These are phyloP conservation scores for Cucumis sativus DNA, from an alignment of 306 rosid species.

Conservation along the genomic window DNA sequence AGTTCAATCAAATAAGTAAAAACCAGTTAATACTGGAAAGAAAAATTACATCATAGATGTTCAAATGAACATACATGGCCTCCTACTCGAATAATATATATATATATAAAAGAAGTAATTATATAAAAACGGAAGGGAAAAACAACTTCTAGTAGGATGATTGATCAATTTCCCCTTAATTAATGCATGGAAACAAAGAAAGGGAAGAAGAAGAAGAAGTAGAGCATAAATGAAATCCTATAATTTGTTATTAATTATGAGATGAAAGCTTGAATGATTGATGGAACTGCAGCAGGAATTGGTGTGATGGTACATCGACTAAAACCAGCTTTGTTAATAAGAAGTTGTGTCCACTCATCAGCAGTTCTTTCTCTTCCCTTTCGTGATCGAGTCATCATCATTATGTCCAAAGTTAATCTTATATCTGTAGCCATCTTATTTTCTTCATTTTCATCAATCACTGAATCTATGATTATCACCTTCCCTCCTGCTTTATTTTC, in stretches of 20 bases:
- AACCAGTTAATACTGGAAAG: too few relatives aligned
- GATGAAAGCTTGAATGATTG: constrained; percentile 32
- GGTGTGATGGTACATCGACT: constrained; percentile 12
- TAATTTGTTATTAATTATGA: not conserved
- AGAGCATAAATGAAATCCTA: too few relatives aligned
- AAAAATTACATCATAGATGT: too few relatives aligned
- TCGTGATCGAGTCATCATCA: not conserved
- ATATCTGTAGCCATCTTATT: constrained; percentile 15
- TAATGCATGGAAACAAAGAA: too few relatives aligned
- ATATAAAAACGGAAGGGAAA: too few relatives aligned
- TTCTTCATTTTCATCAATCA: constrained; percentile 24
- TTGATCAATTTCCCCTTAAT: too few relatives aligned
- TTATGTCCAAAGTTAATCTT: constrained; percentile 30
- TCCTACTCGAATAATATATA: too few relatives aligned
- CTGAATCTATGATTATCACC: constrained; percentile 38
- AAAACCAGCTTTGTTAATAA: constrained; percentile 42
- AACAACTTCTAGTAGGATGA: too few relatives aligned
- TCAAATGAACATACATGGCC: too few relatives aligned
- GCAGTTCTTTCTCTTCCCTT: not conserved
- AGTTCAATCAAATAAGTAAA: too few relatives aligned
- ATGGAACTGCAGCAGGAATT: constrained; percentile 27
- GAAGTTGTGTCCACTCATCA: constrained; percentile 40
- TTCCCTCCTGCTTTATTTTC: constrained; percentile 26
- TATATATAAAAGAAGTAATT: too few relatives aligned
- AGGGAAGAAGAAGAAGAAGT: too few relatives aligned